Evolutionary conservation across 176 grass and related monocot genomes (phyloP).

Genomic region (Elymus sibiricus): DNA sequence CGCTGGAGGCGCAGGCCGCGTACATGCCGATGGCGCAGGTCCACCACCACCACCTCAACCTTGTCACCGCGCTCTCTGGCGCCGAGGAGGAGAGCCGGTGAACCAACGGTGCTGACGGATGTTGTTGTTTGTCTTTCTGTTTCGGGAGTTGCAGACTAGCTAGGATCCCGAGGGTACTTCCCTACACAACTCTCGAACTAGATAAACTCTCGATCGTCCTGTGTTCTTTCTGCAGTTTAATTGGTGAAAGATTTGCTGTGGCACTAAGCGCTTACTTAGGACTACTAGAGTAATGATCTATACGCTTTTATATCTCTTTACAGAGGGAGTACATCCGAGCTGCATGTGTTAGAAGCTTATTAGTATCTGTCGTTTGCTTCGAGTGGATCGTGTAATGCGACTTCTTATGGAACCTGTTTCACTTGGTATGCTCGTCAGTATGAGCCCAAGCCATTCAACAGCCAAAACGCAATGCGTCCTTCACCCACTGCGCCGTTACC

Average conservation of each 20-base stretch:
- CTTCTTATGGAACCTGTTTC: conserved; percentile 21
- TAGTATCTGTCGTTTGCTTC: background rate
- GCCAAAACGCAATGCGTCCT: background rate
- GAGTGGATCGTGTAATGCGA: background rate
- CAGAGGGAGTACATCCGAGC: background rate
- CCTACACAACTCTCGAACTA: background rate
- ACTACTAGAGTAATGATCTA: too few species aligned
- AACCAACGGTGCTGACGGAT: background rate
- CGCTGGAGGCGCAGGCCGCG: conserved; percentile 39
- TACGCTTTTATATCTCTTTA: too few species aligned
- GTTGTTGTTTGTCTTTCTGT: background rate
- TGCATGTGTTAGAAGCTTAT: background rate
- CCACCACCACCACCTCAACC: conserved; percentile 68
- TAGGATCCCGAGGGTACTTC: background rate
- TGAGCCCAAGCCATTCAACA: background rate
- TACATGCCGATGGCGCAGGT: conserved; percentile 66
- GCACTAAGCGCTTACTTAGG: conserved; percentile 16
- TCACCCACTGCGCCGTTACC: background rate
- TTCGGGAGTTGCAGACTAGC: background rate
- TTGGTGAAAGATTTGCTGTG: background rate
- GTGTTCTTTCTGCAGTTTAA: background rate
- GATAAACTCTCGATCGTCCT: background rate
- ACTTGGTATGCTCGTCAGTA: conserved; percentile 6
- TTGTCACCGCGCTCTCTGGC: conserved; percentile 59
- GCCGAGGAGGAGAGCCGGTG: conserved; percentile 57